Evolutionary conservation across 1,139 yeast species (phyloP), one percentile per base, ranked within the genome.

Genomic region (Zygotorulaspora mrakii): DNA sequence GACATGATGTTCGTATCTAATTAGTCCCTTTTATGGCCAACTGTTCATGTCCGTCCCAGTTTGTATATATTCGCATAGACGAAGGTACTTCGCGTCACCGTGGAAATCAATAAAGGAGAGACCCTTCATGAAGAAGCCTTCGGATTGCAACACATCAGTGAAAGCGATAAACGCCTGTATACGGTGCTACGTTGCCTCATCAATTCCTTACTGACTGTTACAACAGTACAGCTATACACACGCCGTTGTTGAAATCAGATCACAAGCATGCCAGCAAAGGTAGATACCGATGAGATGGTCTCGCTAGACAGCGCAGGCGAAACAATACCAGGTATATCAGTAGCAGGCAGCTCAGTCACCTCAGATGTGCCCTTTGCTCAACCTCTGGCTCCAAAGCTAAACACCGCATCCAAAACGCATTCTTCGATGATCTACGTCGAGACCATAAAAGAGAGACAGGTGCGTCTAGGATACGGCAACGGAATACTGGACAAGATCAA

Each of bases 391-490:
- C 11, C 8, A 9, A 17, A 14, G 13, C 12, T 10, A 17, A 28
- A 11, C 17, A 14, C 18, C 11, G 4, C n/a, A 13, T 20, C 17
- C 9, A 31, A 16, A 8, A 28, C 33, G 12, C 26, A 14, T 11
- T 20, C 32, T 13, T 34, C 43, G 3, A 43, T 43, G 47, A 34
- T 22, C 13, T 43, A 40, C 29, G 37, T 40, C 17, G 47, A 43
- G 21, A 43, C 42, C 16, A 38, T 40, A n/a, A 36, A 37, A 25
- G 40, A 40, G 24, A 31, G 40, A 23, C 35, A 36, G 27, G 12
- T 32, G 3, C 43, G 43, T 10, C 22, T 33, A 21, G 33, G 40
- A 8, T 18, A 27, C 9, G 37, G 40, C 4, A 35, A 32, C 12
- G 33, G 39, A 5, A 18, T 31, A n/a, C 16, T 29, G 16, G 40